Evolutionary conservation across 139 green algal genomes (phyloP), one percentile per base, ranked within the genome.

Genomic region (Eudorina sp.): DNA sequence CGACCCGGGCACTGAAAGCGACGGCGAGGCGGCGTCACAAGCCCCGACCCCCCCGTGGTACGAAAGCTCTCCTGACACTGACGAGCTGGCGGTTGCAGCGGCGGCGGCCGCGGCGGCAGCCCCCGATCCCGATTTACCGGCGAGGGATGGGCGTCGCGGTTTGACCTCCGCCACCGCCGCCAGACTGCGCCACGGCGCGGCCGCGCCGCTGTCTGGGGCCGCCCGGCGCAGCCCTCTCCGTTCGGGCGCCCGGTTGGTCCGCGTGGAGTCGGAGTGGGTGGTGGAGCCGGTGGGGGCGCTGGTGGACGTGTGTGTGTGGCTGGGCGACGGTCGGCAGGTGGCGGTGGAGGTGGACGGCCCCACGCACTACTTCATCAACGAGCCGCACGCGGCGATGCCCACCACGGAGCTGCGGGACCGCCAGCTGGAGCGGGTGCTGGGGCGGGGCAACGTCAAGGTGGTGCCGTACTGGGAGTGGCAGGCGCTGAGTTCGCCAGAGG

Each of bases 401-500:
- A 31, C 21, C 72, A 31, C 72, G 21, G 27, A 11, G n/a, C 73
- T 81, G 25, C 73, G 73, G 1, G 73, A 81, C 73, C 73, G 73
- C 27, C 73, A 81, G 73, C 46, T 81, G 45, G 73, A 25, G 43
- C 73, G 73, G 25, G 73, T 81, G 73, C 8, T 64, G 6, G 73
- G 73, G 0, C 7, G n/a, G 19, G 45, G 41, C 73, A 81, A 81
- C 43, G 43, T 64, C 29, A 46, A 62, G 45, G 29, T 23, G n/a
- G 73, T 81, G 73, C 73, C 73, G 43, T 46, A 81, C 41, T 81
- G 73, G 73, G 45, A 81, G 46, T 81, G 73, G 73, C 45, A 58
- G 6, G 16, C 27, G 25, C 41, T 81, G 45, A 9, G 14, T 3
- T 25, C 34, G 3, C 16, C 21, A 8, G 68, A 5, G 36, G 21